Evolutionary conservation across 495 filamentous ascomycete species (phyloP).

Genomic region (Chaetomium cochliodes): DNA sequence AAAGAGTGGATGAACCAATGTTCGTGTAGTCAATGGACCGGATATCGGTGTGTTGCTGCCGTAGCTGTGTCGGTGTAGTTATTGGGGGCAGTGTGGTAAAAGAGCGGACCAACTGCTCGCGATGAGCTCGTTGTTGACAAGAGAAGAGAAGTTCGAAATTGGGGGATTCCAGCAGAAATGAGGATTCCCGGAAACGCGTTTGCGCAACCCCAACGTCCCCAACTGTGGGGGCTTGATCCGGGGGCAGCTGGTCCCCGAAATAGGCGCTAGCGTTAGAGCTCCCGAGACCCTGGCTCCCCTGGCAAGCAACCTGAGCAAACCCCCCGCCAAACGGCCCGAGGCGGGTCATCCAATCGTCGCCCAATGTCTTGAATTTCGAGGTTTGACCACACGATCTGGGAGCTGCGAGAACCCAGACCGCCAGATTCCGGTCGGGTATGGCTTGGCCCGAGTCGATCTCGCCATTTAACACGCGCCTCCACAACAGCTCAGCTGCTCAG

Average conservation of each 20-base stretch:
- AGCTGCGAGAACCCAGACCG: not conserved
- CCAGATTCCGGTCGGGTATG: not conserved
- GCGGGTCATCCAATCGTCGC: constrained; percentile 7
- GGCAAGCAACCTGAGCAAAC: not conserved
- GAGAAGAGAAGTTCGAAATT: constrained; percentile 17
- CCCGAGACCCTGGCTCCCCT: not conserved
- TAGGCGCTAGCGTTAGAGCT: constrained; percentile 18
- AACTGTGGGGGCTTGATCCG: constrained; percentile 8
- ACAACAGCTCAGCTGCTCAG: not conserved
- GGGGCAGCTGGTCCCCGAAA: constrained; percentile 14
- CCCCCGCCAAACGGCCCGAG: constrained; percentile 4
- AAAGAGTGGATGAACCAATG: constrained; percentile 4
- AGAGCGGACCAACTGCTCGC: constrained; percentile 19
- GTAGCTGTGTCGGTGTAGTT: not conserved
- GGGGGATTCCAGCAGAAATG: constrained; percentile 14
- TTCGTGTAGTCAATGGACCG: not conserved
- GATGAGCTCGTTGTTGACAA: constrained; percentile 13
- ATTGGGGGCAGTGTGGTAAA: not conserved
- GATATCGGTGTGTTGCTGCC: not conserved
- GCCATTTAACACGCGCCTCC: not conserved
- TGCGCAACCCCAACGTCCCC: constrained; percentile 12
- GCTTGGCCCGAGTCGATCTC: not conserved
- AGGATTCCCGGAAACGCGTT: constrained; percentile 6
- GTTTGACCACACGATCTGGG: not conserved
- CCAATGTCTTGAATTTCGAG: not conserved